Conservation (phyloP, 177 flowering plant species). For the Vitis hybrid region DNA sequence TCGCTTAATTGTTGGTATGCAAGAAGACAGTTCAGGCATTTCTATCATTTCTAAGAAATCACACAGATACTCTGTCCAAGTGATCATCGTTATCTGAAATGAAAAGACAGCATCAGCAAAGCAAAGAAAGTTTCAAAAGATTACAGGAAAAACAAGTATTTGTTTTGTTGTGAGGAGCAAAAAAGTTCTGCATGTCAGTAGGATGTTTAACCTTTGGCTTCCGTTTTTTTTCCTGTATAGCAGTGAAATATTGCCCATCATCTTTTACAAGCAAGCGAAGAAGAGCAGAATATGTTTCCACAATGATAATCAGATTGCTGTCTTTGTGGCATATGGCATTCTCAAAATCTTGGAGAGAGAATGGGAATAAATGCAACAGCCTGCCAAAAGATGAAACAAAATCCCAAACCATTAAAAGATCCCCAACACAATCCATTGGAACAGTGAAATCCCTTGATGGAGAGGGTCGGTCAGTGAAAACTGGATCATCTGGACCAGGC, state of each 20-base stretch:
- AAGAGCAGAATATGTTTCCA: constrained; percentile 72
- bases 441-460: constrained; percentile 71
- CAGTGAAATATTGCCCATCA: constrained; percentile 39
- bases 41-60: constrained; percentile 76
- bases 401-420: constrained; percentile 94
- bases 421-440: constrained; percentile 82
- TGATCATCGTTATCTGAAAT: constrained; percentile 70
- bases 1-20: constrained; percentile 62
- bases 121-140: neutral
- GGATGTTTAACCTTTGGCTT: constrained; percentile 52
- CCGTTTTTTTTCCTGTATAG: constrained; percentile 42
- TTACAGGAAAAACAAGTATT: neutral
- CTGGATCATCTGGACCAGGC: constrained; percentile 67
- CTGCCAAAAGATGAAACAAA: constrained; percentile 78
- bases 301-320: constrained; percentile 55
- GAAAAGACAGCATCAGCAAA: constrained; percentile 9
- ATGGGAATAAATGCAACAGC: constrained; percentile 67
- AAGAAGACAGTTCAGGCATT: constrained; percentile 40
- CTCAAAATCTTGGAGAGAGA: constrained; percentile 87
- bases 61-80: constrained; percentile 82
- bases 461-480: constrained; percentile 65
- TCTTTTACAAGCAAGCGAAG: constrained; percentile 73
- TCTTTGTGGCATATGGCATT: constrained; percentile 78
- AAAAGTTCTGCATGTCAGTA: neutral
- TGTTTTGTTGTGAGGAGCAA: neutral